These are phyloP conservation scores for Trifolium pratense DNA, from an alignment of 306 rosid genomes.

Conservation along the genomic window DNA sequence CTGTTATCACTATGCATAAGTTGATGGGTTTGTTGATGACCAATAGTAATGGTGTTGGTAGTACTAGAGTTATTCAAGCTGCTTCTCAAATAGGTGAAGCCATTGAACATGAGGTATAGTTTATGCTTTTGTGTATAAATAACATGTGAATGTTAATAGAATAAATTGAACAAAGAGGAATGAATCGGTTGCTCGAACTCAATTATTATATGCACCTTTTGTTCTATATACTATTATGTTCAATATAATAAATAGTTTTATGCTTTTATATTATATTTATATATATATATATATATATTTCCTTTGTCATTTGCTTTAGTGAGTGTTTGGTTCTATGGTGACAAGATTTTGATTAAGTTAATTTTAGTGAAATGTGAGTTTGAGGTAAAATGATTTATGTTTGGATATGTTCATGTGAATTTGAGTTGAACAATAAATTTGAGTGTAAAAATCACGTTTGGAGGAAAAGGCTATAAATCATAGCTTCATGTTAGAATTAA, in stretches of 20 bases:
- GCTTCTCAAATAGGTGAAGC: constrained; percentile 91
- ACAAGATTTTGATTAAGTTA: not conserved
- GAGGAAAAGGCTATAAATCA: not conserved
- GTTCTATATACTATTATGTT: constrained; percentile 1
- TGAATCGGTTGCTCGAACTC: not conserved
- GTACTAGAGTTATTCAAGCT: constrained; percentile 74
- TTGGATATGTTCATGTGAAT: not conserved
- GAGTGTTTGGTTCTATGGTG: not conserved
- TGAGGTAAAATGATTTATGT: not conserved
- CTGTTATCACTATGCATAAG: constrained; percentile 93
- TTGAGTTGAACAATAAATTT: not conserved
- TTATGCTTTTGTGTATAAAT: constrained; percentile 8
- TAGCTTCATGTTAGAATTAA: not conserved
- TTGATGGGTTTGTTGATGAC: constrained; percentile 95
- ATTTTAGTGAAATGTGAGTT: not conserved
- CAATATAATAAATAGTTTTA: not conserved
- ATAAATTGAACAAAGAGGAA: not conserved
- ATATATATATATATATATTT: not conserved
- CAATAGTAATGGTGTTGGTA: constrained; percentile 61
- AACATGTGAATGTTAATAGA: not conserved
- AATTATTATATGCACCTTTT: not conserved
- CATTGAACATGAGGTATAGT: constrained; percentile 79
- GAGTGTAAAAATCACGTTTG: not conserved
- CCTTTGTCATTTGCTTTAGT: constrained; percentile 17
- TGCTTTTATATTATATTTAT: not conserved